Base-by-base conservation (phyloP, 768 basidiomycete genomes). In the Hygrophoropsis aurantiaca region DNA sequence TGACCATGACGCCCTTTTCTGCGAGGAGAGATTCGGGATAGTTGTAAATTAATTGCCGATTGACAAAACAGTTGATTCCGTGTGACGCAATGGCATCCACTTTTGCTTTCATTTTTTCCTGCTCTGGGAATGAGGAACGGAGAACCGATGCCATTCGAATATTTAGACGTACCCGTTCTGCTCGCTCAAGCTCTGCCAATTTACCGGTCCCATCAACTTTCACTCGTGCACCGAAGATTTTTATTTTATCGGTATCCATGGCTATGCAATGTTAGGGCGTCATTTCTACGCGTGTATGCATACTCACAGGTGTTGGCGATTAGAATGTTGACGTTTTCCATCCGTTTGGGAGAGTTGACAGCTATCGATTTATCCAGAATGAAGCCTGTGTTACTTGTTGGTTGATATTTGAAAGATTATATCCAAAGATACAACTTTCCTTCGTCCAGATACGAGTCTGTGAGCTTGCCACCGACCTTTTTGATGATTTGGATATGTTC, bases 171-270 rank as follows among this genome's bases (percentile, higher is more conserved):
- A 87, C 90, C 59, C 85, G 78, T 69, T 98, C 97, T 5, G 97
- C 97, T 10, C 94, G 86, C 68, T 99, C 97, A 15, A 99, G 84
- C 67, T 99, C 97, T 7, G 97, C 97, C 6, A 99, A 82, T 72
- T 99, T 97, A 43, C 94, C 90, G 3, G 97, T 95, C 38, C 90
- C 79, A 58, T 97, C 95, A 5, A 98, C 97, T 70, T 94, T 92
- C 52, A 98, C 85, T 30, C 93, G 80, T 0, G 97, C 95, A 35
- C 97, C 97, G 52, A 99, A 99, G 51, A 99, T 87, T 72, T 99
- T 99, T 76, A 98, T 97, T 69, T 99, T 99, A 72, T 99, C 97
- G 21, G 97, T 99, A 71, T 99, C 97, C 97, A 98, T 98, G 3
- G 97, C 94, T 94, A 54, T 20, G 26, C n/a, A 35, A 51, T 38